These are phyloP conservation scores for Agrocybe pediades DNA, from an alignment of 768 basidiomycete genomes.

Conservation along the genomic window DNA sequence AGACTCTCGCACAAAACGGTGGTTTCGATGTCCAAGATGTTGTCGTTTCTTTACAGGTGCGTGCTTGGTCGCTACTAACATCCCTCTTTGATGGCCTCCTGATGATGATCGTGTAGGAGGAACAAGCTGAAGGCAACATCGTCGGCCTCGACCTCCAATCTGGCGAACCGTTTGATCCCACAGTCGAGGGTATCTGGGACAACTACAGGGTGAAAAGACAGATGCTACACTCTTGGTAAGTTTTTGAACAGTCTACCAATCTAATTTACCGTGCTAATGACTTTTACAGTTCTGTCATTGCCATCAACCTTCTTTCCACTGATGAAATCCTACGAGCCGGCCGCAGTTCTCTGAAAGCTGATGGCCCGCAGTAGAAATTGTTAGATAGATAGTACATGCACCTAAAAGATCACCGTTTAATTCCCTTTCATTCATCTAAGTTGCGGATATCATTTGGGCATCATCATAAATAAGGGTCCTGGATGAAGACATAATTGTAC, in stretches of 20 bases:
- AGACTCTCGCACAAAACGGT: constrained; percentile 94
- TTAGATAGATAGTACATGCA: background rate
- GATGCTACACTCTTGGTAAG: constrained; percentile 95
- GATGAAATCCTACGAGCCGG: constrained; percentile 95
- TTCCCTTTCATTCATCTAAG: background rate
- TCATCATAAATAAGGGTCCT: background rate
- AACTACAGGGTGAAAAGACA: constrained; percentile 99
- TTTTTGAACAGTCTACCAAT: constrained; percentile 4
- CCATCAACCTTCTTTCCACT: constrained; percentile 90
- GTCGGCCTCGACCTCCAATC: constrained; percentile 92
- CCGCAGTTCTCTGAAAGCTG: constrained; percentile 84
- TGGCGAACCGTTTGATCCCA: constrained; percentile 96
- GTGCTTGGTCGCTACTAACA: constrained; percentile 4
- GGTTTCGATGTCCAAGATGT: constrained; percentile 97
- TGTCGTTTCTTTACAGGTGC: constrained; percentile 86
- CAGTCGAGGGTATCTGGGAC: constrained; percentile 96
- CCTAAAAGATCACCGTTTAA: background rate
- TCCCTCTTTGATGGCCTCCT: background rate
- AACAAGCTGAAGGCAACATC: constrained; percentile 89
- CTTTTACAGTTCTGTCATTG: constrained; percentile 73
- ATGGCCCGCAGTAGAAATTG: constrained; percentile 30
- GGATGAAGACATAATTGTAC: constrained; percentile 4
- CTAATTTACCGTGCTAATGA: background rate
- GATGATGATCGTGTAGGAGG: constrained; percentile 57
- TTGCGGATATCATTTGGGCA: background rate